Conservation (phyloP, 1,284 basidiomycete genomes). For the Leccinum fuscescens region DNA sequence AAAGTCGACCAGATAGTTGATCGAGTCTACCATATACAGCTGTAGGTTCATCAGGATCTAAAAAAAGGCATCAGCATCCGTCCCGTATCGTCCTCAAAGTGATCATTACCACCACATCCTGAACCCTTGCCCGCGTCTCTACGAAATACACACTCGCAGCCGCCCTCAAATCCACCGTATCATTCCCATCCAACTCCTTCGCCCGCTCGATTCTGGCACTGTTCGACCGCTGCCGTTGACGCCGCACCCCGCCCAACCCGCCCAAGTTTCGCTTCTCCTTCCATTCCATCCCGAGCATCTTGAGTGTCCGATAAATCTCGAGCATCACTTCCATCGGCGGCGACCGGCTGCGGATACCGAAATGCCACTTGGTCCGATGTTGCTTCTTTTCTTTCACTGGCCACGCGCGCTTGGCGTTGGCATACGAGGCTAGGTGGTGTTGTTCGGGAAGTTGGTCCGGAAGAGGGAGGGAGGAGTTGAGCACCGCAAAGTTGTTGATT, state of each 20-base stretch:
- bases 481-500: slow-evolving; percentile 74
- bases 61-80: slow-evolving; percentile 2
- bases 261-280: slow-evolving; percentile 77
- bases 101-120: slow-evolving; percentile 66
- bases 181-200: slow-evolving; percentile 60
- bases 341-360: slow-evolving; percentile 92
- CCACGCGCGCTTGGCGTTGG: slow-evolving; percentile 55
- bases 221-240: slow-evolving; percentile 27
- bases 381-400: slow-evolving; percentile 59
- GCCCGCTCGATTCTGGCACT: slow-evolving; percentile 58
- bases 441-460: slow-evolving; percentile 45
- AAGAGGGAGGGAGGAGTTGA: slow-evolving; percentile 78
- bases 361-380: slow-evolving; percentile 90
- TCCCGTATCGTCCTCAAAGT: neutral
- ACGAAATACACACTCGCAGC: slow-evolving; percentile 87
- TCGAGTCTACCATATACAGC: slow-evolving; percentile 91
- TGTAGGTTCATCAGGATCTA: slow-evolving; percentile 96
- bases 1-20: slow-evolving; percentile 98
- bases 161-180: slow-evolving; percentile 63
- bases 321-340: slow-evolving; percentile 99
- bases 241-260: slow-evolving; percentile 52
- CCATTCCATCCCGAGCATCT: slow-evolving; percentile 97
- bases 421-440: slow-evolving; percentile 61
- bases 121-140: slow-evolving; percentile 87
- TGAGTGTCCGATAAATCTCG: slow-evolving; percentile 94